These are phyloP conservation scores for Mimosa bimucronata DNA, from an alignment of 306 rosid genomes.

Conservation along the genomic window DNA sequence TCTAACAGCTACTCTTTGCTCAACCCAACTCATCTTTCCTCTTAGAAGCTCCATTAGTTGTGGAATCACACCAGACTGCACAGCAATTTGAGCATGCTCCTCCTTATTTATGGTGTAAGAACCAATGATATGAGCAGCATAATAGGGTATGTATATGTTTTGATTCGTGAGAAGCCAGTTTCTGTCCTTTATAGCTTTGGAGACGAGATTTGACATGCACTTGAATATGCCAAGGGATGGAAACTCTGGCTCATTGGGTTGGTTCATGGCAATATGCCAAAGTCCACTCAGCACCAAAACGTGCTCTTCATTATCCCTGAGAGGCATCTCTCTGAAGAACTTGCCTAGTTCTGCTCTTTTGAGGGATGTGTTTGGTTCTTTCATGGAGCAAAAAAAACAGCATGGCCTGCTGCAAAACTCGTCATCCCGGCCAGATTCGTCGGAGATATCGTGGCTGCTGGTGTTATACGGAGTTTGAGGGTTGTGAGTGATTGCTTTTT, in stretches of 20 bases:
- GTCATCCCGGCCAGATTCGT: neutral
- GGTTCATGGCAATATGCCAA: constrained; percentile 24
- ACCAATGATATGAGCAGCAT: constrained; percentile 21
- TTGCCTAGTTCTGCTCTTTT: constrained; percentile 13
- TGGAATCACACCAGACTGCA: neutral
- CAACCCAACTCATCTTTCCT: constrained; percentile 20
- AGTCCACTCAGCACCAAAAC: constrained; percentile 20
- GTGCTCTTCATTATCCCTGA: neutral
- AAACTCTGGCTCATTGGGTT: constrained; percentile 12
- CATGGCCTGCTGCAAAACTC: neutral
- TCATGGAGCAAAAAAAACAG: constrained; percentile 8
- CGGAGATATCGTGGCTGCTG: neutral
- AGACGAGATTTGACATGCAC: constrained; percentile 12
- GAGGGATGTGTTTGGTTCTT: constrained; percentile 3
- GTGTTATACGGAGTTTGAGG: neutral
- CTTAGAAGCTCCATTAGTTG: constrained; percentile 12
- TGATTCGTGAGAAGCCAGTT: constrained; percentile 2
- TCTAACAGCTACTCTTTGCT: constrained; percentile 21
- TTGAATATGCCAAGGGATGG: constrained; percentile 21
- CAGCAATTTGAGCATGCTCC: constrained; percentile 12
- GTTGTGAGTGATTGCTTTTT: neutral
- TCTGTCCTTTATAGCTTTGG: neutral
- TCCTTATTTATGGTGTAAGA: constrained; percentile 18
- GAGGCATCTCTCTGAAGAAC: constrained; percentile 6
- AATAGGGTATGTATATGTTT: constrained; percentile 21